phyloP scores from a whole-genome alignment of 768 basidiomycete genomes.

The Hortiboletus flavorubellus region DNA sequence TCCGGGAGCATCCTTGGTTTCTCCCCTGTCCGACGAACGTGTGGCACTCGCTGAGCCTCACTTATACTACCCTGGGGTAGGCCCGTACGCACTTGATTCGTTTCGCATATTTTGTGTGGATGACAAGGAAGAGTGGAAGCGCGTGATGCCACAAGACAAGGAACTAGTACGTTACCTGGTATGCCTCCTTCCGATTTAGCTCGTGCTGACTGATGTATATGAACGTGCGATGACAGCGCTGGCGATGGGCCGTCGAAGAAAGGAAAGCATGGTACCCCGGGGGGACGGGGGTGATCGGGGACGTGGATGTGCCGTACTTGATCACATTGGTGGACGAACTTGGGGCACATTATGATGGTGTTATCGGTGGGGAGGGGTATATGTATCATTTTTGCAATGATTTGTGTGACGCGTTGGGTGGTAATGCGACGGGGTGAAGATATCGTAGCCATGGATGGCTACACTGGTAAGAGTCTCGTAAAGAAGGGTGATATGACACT shows the following conservation, averaged over 20 bases:
- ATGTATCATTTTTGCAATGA: constrained; percentile 26
- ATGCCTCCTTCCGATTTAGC: constrained; percentile 20
- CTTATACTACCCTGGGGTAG: constrained; percentile 61
- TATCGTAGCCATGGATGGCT: too few relatives aligned
- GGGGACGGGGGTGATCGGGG: constrained; percentile 38
- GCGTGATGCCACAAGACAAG: constrained; percentile 63
- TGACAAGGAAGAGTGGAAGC: constrained; percentile 51
- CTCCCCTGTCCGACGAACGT: not conserved
- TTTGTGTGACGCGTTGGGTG: constrained; percentile 8
- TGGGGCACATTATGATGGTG: constrained; percentile 22
- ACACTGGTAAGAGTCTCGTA: too few relatives aligned
- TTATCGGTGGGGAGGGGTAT: constrained; percentile 25
- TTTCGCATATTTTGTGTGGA: constrained; percentile 63
- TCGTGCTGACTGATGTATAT: not conserved
- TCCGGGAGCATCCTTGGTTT: not conserved
- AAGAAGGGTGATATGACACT: not conserved
- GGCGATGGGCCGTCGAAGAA: constrained; percentile 68
- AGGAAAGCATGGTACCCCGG: constrained; percentile 47
- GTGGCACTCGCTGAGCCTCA: constrained; percentile 40
- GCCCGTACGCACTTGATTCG: constrained; percentile 71
- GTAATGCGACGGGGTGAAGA: not conserved
- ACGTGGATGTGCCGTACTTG: constrained; percentile 38
- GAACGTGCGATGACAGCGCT: constrained; percentile 43
- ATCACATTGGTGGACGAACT: constrained; percentile 40
- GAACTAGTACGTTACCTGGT: constrained; percentile 67